These are phyloP conservation scores for Entelexis paramagnoliae DNA, from an alignment of 1,139 yeast species.

Conservation along the genomic window DNA sequence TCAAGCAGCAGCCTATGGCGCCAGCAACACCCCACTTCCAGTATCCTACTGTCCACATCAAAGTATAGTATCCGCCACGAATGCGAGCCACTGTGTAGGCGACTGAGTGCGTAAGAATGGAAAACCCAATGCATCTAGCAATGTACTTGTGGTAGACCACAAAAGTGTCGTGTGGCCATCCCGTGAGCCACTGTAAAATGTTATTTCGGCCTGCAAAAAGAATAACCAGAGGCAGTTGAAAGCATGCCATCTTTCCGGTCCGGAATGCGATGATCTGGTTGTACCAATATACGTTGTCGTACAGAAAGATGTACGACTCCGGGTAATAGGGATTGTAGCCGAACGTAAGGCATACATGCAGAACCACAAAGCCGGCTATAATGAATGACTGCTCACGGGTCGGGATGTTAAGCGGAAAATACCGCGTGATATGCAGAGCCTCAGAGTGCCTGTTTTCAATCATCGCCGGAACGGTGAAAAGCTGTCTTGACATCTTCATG, in stretches of 20 bases:
- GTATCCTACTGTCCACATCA: neutral
- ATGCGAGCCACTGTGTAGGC: neutral
- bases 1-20: neutral
- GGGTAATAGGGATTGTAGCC: neutral
- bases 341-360: neutral
- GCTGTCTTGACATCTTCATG: neutral
- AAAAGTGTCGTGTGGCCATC: neutral
- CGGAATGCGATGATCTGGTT: neutral
- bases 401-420: neutral
- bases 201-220: neutral
- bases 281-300: neutral
- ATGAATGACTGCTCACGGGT: neutral
- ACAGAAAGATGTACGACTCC: neutral
- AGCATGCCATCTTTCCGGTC: neutral
- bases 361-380: neutral
- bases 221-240: neutral
- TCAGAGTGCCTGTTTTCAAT: neutral
- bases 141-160: neutral
- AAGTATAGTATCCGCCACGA: neutral
- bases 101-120: neutral
- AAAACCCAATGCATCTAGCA: neutral
- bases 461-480: neutral
- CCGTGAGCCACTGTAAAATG: neutral
- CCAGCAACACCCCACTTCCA: neutral
- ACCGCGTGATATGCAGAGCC: neutral